A percentile compares a stretch with the other conserved stretches of the same genome.
Evolutionary conservation across 2,329 filamentous ascomycete species (phyloP).

Genomic region (Coleophoma crateriformis): DNA sequence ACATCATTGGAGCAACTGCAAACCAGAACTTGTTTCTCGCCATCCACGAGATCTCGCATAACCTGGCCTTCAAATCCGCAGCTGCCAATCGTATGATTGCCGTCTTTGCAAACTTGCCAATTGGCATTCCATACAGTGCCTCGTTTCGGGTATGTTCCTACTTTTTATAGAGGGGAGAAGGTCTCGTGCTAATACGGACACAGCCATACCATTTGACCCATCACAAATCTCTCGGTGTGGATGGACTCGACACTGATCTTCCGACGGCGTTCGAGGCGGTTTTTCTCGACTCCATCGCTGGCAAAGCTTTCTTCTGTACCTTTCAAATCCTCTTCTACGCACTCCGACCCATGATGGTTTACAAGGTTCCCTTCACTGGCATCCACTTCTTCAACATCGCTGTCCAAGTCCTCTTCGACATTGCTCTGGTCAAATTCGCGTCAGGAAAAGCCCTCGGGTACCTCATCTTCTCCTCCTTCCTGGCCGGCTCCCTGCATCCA

Average conservation of each 20-base stretch:
- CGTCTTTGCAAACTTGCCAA: slow-evolving; percentile 91
- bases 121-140: slow-evolving; percentile 92
- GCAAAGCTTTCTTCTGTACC: slow-evolving; percentile 98
- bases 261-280: slow-evolving; percentile 87
- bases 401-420: slow-evolving; percentile 75
- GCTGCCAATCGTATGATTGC: slow-evolving; percentile 79
- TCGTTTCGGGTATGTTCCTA: slow-evolving; percentile 69
- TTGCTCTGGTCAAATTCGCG: slow-evolving; percentile 53
- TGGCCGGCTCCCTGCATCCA: slow-evolving; percentile 89
- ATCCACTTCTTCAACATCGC: slow-evolving; percentile 79
- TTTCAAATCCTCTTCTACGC: slow-evolving; percentile 99
- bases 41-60: slow-evolving; percentile 98
- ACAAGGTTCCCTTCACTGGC: slow-evolving; percentile 79
- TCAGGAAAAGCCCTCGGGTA: slow-evolving; percentile 69
- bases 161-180: neutral
- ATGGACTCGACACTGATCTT: slow-evolving; percentile 92
- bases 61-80: slow-evolving; percentile 82
- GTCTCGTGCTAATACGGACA: slow-evolving; percentile 15
- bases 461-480: slow-evolving; percentile 82
- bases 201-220: slow-evolving; percentile 96
- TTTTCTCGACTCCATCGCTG: slow-evolving; percentile 89
- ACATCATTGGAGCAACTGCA: slow-evolving; percentile 86
- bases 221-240: slow-evolving; percentile 96
- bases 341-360: slow-evolving; percentile 89
- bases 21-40: slow-evolving; percentile 99